Base-by-base conservation (phyloP, 1,139 yeast species). In the Debaryomyces subglobosus region DNA sequence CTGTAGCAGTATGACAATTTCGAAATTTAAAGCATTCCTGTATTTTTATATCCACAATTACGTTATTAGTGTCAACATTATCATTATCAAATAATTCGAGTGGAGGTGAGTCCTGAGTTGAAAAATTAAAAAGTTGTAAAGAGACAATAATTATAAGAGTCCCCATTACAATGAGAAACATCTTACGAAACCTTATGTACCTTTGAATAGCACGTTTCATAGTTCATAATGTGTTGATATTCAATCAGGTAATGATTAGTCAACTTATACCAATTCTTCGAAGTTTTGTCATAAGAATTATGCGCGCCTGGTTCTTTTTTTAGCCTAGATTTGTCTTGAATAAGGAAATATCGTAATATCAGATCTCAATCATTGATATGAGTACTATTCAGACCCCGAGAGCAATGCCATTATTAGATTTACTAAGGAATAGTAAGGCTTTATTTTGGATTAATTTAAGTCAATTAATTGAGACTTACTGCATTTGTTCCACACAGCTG, bases 31-130 rank as follows among this genome's bases (percentile, higher is more conserved):
- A 35, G 33, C 54, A 51, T 36, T 32, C 34, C 23, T 47, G 49
- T 10, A 49, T 37, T 16, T 45, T 39, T 5, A 51, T 39, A 44
- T 51, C 53, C 10, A 48, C 40, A 5, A 51, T 23, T 10, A 49
- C 44, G 2, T 15, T 27, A 18, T 47, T 38, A 8, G 16, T 32
- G 13, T 33, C 48, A 15, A 47, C 27, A 7, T 21, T 34, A 12
- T 35, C 27, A 7, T 21, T 34, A 12, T 35, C 24, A 23, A n/a
- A 33, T 27, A 18, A 30, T 18, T 29, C 32, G 10, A n/a, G 18
- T 20, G 20, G 24, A 35, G 20, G 8, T 30, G 21, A 27, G 30
- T 27, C 3, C 2, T 30, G 20, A 24, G 12, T 23, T 24, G 23
- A 13, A 20, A n/a, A 24, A 13, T 23, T 24, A 21, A 23, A 27